Conservation (phyloP, 495 filamentous ascomycete species). For the Aspergillus bertholletiae region DNA sequence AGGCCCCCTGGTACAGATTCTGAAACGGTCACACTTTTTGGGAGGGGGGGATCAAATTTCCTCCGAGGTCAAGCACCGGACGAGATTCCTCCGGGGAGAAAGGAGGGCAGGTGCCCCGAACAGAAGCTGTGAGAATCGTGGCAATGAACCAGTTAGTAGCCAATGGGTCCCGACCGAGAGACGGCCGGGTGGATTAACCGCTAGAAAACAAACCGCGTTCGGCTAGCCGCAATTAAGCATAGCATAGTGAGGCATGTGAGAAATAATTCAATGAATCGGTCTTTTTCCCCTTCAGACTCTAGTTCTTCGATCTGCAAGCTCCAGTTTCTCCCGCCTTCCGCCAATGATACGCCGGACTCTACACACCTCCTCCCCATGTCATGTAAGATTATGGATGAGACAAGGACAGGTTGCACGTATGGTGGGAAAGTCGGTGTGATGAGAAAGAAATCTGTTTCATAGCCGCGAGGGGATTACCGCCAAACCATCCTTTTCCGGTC, state of each 20-base stretch:
- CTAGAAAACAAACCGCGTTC: conserved; percentile 7
- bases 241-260: neutral
- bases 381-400: neutral
- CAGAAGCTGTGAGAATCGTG: neutral
- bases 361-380: neutral
- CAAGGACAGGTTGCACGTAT: neutral
- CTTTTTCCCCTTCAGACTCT: neutral
- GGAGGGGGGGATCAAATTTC: neutral
- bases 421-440: neutral
- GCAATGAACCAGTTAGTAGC: neutral
- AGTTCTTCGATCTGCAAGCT: conserved; percentile 6
- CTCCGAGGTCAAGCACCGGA: neutral
- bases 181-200: neutral
- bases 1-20: too few species aligned
- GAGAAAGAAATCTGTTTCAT: too few species aligned
- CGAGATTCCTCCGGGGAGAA: neutral
- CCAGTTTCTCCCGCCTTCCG: neutral
- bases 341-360: neutral
- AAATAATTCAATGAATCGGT: neutral
- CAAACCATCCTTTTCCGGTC: too few species aligned
- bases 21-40: neutral
- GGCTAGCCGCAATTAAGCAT: conserved; percentile 8
- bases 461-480: too few species aligned
- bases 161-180: neutral
- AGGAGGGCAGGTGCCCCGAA: conserved; percentile 4